phyloP scores from a whole-genome alignment of 1,284 basidiomycete species.

The Moesziomyces globuligerus region DNA sequence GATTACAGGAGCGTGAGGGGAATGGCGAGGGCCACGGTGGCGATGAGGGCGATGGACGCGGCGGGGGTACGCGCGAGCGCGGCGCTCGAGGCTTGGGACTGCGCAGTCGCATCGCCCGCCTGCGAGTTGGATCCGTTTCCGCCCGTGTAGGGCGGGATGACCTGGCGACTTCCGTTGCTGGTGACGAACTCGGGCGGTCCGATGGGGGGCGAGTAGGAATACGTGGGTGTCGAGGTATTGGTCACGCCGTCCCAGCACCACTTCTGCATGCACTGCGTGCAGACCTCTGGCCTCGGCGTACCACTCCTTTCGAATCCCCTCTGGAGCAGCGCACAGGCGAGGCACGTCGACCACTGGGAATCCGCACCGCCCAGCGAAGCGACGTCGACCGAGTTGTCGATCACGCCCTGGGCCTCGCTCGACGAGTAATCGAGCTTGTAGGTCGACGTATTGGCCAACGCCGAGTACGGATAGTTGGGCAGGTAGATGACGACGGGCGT shows the following conservation, averaged over 20 bases:
- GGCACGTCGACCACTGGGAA: conserved; percentile 54
- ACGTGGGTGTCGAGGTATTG: conserved; percentile 43
- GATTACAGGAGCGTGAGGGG: too few species aligned
- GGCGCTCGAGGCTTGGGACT: neutral
- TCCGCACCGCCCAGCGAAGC: conserved; percentile 59
- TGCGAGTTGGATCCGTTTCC: conserved; percentile 51
- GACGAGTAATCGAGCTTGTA: conserved; percentile 67
- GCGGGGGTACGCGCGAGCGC: too few species aligned
- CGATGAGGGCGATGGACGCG: too few species aligned
- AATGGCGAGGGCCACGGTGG: too few species aligned
- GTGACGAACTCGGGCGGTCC: conserved; percentile 57
- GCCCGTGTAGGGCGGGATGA: conserved; percentile 52
- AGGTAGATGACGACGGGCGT: conserved; percentile 70
- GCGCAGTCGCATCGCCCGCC: conserved; percentile 7
- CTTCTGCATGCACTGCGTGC: conserved; percentile 50
- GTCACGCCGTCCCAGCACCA: conserved; percentile 65
- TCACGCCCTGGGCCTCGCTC: conserved; percentile 44
- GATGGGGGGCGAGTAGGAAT: conserved; percentile 54
- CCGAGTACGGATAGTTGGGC: conserved; percentile 70
- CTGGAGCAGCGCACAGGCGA: conserved; percentile 58
- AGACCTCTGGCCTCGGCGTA: conserved; percentile 42
- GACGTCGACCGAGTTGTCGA: conserved; percentile 62
- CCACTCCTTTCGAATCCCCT: conserved; percentile 57
- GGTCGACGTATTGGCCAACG: conserved; percentile 55
- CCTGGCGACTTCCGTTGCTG: conserved; percentile 38